These are phyloP conservation scores for Aspergillus alliaceus DNA, from an alignment of 2,329 filamentous ascomycete species.

Conservation along the genomic window DNA sequence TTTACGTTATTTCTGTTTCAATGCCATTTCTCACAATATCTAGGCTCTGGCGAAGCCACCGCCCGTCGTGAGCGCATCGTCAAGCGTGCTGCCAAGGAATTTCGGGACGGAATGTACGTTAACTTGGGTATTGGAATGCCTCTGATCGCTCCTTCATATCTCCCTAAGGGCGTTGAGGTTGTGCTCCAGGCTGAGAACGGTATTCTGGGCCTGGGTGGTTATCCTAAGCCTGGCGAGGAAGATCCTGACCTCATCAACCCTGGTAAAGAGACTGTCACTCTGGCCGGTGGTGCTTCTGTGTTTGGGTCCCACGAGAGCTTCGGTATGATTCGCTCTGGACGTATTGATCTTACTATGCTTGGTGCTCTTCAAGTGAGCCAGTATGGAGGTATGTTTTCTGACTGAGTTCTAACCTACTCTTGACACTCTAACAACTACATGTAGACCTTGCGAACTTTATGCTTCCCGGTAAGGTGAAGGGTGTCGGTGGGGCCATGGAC, in stretches of 20 bases:
- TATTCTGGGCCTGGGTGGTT: conserved; percentile 77
- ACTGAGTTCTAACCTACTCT: too few relatives aligned
- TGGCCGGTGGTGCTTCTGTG: conserved; percentile 70
- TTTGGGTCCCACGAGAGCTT: conserved; percentile 84
- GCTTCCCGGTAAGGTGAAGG: conserved; percentile 83
- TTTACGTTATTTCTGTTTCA: too few relatives aligned
- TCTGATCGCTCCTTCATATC: conserved; percentile 74
- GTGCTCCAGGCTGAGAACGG: conserved; percentile 87
- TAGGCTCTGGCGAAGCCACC: conserved; percentile 57
- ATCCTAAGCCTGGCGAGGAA: conserved; percentile 67
- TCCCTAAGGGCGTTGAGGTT: conserved; percentile 68
- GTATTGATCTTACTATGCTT: conserved; percentile 80
- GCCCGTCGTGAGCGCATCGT: conserved; percentile 80
- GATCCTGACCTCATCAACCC: conserved; percentile 83
- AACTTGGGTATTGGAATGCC: conserved; percentile 85
- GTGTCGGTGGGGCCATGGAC: conserved; percentile 79
- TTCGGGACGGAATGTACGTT: conserved; percentile 87
- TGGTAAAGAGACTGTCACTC: conserved; percentile 83
- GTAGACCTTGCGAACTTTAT: conserved; percentile 82
- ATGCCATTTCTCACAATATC: neutral
- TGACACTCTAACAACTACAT: conserved; percentile 8
- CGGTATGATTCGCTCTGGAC: conserved; percentile 82
- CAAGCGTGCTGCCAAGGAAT: conserved; percentile 73
- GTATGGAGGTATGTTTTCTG: conserved; percentile 49
- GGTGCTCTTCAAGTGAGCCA: conserved; percentile 80